These are phyloP conservation scores for Pythium pectinolyticum DNA, from an alignment of 352 stramenopile species.

Conservation along the genomic window DNA sequence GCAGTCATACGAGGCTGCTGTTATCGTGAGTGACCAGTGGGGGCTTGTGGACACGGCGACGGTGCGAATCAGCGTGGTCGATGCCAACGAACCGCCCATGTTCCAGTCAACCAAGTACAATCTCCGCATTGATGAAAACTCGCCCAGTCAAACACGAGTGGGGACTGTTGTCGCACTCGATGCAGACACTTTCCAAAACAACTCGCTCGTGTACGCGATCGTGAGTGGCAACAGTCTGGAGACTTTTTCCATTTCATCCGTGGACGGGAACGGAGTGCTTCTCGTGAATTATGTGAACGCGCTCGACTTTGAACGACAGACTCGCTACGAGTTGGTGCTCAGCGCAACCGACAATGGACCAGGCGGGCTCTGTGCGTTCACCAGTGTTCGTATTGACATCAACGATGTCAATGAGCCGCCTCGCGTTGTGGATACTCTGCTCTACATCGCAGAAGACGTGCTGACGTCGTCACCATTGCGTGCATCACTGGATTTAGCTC, in stretches of 20 bases:
- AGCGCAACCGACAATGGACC: slow-evolving; percentile 32
- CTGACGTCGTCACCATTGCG: slow-evolving; percentile 6
- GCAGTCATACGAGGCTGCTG: slow-evolving; percentile 18
- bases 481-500: background rate
- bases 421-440: background rate
- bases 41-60: slow-evolving; percentile 26
- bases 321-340: slow-evolving; percentile 27
- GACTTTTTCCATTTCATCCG: slow-evolving; percentile 41
- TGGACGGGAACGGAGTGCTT: slow-evolving; percentile 37
- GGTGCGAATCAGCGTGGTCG: slow-evolving; percentile 38
- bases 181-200: slow-evolving; percentile 49
- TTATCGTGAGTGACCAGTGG: slow-evolving; percentile 33
- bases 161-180: slow-evolving; percentile 39
- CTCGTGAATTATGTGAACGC: slow-evolving; percentile 32
- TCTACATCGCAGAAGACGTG: slow-evolving; percentile 35
- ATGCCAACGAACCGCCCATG: slow-evolving; percentile 48
- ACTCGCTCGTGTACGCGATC: slow-evolving; percentile 48
- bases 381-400: slow-evolving; percentile 25
- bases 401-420: slow-evolving; percentile 36
- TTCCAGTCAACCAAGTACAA: slow-evolving; percentile 36
- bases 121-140: slow-evolving; percentile 44
- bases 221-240: slow-evolving; percentile 40
- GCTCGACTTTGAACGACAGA: slow-evolving; percentile 48
- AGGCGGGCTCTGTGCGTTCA: slow-evolving; percentile 26
- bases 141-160: slow-evolving; percentile 29